Conservation (phyloP, 2,329 filamentous ascomycete genomes). For the Pseudogymnoascus sp. region DNA sequence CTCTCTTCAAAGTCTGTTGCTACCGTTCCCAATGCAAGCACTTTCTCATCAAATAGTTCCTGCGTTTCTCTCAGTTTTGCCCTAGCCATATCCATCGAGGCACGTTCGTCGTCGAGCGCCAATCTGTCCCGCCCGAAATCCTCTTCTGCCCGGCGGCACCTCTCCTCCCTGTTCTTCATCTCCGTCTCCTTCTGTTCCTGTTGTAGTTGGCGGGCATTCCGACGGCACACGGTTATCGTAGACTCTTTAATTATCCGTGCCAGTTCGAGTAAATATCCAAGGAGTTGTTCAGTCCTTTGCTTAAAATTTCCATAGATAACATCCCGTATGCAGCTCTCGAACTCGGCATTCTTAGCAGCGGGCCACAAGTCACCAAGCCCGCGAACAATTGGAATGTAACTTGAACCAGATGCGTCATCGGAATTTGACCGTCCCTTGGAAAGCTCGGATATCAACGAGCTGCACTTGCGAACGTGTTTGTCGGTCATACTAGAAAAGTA, state of each 20-base stretch:
- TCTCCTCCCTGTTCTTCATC: background rate
- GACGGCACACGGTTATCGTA: background rate
- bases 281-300: background rate
- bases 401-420: background rate
- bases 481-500: background rate
- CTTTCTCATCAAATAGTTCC: background rate
- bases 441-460: background rate
- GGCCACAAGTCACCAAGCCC: background rate
- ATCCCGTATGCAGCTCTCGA: background rate
- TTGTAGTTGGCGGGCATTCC: background rate
- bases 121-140: background rate
- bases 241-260: background rate
- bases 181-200: background rate
- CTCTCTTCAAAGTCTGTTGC: background rate
- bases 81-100: background rate
- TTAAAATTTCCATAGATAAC: background rate
- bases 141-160: background rate
- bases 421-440: background rate
- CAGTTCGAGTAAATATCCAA: background rate
- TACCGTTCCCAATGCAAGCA: background rate
- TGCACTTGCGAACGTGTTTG: background rate
- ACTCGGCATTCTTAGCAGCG: background rate
- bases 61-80: background rate
- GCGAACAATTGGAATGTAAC: background rate
- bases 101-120: background rate